phyloP scores from a whole-genome alignment of 306 rosid species.

The Datisca glomerata region DNA sequence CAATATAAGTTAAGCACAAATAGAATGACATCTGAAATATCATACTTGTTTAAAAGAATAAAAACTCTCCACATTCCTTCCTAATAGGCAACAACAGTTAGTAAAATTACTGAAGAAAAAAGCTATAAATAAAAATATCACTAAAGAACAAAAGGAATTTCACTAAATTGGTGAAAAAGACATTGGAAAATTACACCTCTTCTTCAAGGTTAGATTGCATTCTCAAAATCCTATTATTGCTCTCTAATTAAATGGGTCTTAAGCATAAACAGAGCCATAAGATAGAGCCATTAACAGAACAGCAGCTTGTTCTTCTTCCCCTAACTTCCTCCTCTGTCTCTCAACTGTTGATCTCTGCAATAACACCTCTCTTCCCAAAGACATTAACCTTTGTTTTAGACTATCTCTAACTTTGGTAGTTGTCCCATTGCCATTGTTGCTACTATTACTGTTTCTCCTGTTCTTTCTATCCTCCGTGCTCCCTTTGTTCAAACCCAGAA shows the following conservation, averaged over 20 bases:
- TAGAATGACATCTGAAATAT: no score
- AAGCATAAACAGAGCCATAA: conserved; percentile 81
- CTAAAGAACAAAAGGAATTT: conserved; percentile 16
- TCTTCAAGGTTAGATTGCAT: conserved; percentile 21
- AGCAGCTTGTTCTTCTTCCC: conserved; percentile 93
- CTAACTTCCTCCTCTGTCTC: conserved; percentile 56
- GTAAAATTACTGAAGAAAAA: no score
- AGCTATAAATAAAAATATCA: no score
- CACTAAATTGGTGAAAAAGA: conserved; percentile 12
- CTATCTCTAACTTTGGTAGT: conserved; percentile 32
- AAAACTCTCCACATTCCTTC: neutral
- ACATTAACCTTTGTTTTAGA: conserved; percentile 46
- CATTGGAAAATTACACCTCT: conserved; percentile 16
- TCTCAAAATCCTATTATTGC: neutral
- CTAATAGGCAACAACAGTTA: conserved; percentile 1
- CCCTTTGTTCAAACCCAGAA: conserved; percentile 56
- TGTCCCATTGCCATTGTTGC: neutral
- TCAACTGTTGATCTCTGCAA: conserved; percentile 69
- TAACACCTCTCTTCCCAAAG: conserved; percentile 64
- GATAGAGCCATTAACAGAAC: conserved; percentile 85
- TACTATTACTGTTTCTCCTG: conserved; percentile 19
- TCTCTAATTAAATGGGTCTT: neutral
- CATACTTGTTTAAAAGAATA: neutral
- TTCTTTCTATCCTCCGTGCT: conserved; percentile 31
- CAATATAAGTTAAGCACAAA: no score